Evolutionary conservation across 1,139 yeast genomes (phyloP), one percentile per base, ranked within the genome.

Genomic region (Hansenula lynferdii): DNA sequence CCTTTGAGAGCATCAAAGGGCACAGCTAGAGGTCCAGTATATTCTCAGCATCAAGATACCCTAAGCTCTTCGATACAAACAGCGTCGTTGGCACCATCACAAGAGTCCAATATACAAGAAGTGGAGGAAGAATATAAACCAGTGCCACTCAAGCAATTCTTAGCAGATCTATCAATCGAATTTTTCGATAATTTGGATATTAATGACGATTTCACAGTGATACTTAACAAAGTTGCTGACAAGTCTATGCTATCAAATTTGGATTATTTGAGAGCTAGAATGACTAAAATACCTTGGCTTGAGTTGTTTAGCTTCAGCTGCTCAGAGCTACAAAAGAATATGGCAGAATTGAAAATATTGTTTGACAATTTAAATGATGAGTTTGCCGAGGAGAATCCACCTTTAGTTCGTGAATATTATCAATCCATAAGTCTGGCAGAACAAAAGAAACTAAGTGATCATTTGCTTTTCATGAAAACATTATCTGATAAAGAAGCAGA

Each of bases 291-390:
- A 6, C 70, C 70, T 4, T 54, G 72, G 31, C 50, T 75, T 15
- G 78, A 75, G 40, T 65, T 71, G 41, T 69, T 66, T 43, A 70
- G 72, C 30, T 75, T 77, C 45, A 72, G 80, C 42, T 72, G 78
- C 45, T 67, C 68, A 34, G 85, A 78, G 45, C 51, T 79, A 32
- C 62, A 64, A 17, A 70, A 67, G 35, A 73, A 74, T 46, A 72
- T 77, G 39, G 53, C 57, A 14, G 76, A 76, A 35, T 75, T 80
- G 7, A 67, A 69, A 40, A 56, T 48, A 14, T 60, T 71, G 12
- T 76, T 72, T 47, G 66, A 69, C n/a, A 69, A 71, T 39, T 61
- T 74, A 28, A 70, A 71, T 42, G 61, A 62, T 10, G 72, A 70
- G 27, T 69, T 74, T 6, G 53, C 67, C 20, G 60, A 60, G 6